Percentiles rank a stretch among this genome's conserved stretches.
Conservation (phyloP, 805 yeast genomes). For the Candida nemodendra region DNA sequence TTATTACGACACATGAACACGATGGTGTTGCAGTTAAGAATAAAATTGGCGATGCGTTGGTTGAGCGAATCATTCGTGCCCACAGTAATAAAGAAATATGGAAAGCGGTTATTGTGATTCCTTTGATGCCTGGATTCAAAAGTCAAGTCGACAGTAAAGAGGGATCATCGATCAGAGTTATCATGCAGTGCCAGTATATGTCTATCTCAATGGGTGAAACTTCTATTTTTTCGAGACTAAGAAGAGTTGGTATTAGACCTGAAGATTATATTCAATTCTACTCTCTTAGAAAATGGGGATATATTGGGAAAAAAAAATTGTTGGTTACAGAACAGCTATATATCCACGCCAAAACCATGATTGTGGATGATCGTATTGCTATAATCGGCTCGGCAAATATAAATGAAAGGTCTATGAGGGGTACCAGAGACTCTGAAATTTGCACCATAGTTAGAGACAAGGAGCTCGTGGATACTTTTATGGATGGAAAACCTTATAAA, state of each 20-base stretch:
- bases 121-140: slow-evolving; percentile 97
- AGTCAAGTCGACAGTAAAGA: slow-evolving; percentile 90
- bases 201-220: slow-evolving; percentile 88
- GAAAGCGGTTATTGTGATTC: slow-evolving; percentile 90
- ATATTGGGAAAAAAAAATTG: slow-evolving; percentile 70
- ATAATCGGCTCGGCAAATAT: slow-evolving; percentile 97
- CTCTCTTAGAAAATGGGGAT: slow-evolving; percentile 94
- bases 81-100: slow-evolving; percentile 72
- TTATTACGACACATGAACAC: slow-evolving; percentile 82
- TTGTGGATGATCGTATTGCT: slow-evolving; percentile 91
- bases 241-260: slow-evolving; percentile 80
- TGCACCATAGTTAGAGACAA: slow-evolving; percentile 87
- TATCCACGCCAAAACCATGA: slow-evolving; percentile 87
- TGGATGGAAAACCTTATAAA: slow-evolving; percentile 79
- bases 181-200: slow-evolving; percentile 94
- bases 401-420: slow-evolving; percentile 95
- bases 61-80: slow-evolving; percentile 92
- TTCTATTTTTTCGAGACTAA: slow-evolving; percentile 80
- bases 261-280: slow-evolving; percentile 89
- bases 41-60: slow-evolving; percentile 92
- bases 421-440: slow-evolving; percentile 90
- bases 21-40: slow-evolving; percentile 84
- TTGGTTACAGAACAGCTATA: slow-evolving; percentile 89
- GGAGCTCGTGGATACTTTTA: slow-evolving; percentile 60
- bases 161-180: slow-evolving; percentile 92